A percentile compares a stretch with the other conserved stretches of the same genome.
phyloP scores from a whole-genome alignment of 148 eudicot genomes.

The Amaranthus cruentus region DNA sequence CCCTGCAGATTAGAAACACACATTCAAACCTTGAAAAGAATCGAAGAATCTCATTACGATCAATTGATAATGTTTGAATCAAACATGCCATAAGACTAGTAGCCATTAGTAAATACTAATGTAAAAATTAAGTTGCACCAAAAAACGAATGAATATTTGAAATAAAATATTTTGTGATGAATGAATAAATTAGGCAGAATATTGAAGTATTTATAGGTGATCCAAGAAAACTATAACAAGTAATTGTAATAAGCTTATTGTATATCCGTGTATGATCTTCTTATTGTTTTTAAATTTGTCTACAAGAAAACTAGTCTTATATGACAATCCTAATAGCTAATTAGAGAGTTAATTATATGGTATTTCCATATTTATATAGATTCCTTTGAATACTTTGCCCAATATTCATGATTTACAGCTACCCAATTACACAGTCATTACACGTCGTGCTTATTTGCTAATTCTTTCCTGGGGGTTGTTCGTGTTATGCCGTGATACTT shows the following conservation, averaged over 20 bases:
- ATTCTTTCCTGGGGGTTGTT: no score
- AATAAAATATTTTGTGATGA: no score
- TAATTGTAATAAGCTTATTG: constrained; percentile 5
- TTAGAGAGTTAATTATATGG: constrained; percentile 9
- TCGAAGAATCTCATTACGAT: constrained; percentile 28
- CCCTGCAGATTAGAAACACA: no score
- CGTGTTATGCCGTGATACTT: no score
- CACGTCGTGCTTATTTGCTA: neutral
- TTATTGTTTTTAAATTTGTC: constrained; percentile 10
- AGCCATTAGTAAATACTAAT: constrained; percentile 20
- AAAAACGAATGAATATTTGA: no score
- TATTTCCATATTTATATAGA: constrained; percentile 10
- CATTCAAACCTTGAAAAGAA: constrained; percentile 30
- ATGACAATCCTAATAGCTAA: constrained; percentile 5
- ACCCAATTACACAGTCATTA: constrained; percentile 4
- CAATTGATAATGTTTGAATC: constrained; percentile 21
- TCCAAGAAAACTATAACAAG: constrained; percentile 23
- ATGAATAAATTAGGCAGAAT: neutral
- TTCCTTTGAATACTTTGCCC: constrained; percentile 8
- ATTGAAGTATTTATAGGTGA: constrained; percentile 13
- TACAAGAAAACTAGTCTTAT: constrained; percentile 24
- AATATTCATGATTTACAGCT: neutral
- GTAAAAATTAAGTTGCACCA: no score
- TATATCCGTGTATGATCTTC: constrained; percentile 11
- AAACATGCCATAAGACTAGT: constrained; percentile 19